phyloP scores from a whole-genome alignment of 352 stramenopile genomes.

The Aphanomyces euteiches region DNA sequence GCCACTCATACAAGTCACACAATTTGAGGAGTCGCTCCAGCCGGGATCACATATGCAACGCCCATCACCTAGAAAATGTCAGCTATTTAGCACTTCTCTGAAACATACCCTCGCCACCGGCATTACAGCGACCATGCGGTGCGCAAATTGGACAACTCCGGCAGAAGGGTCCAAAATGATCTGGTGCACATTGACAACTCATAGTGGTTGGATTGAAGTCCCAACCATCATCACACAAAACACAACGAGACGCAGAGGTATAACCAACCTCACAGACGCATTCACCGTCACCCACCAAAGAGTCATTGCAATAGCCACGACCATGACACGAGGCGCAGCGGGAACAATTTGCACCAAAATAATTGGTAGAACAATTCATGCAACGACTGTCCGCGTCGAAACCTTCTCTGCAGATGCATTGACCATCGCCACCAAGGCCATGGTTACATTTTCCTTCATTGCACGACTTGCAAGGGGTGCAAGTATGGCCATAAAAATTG shows the following conservation, averaged over 20 bases:
- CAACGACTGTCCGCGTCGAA: constrained; percentile 71
- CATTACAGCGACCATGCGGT: constrained; percentile 79
- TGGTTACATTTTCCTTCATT: constrained; percentile 78
- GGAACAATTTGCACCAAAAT: constrained; percentile 74
- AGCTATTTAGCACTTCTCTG: background rate
- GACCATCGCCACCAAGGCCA: constrained; percentile 63
- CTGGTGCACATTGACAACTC: constrained; percentile 76
- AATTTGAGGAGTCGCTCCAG: constrained; percentile 86
- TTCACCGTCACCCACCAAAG: constrained; percentile 51
- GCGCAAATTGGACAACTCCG: constrained; percentile 81
- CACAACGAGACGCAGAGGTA: constrained; percentile 63
- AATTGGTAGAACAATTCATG: constrained; percentile 63
- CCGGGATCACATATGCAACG: constrained; percentile 80
- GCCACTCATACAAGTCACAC: constrained; percentile 78
- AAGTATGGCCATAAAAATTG: constrained; percentile 71
- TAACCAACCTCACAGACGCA: constrained; percentile 86
- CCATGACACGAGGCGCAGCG: constrained; percentile 79
- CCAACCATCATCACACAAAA: constrained; percentile 78
- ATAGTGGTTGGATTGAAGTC: constrained; percentile 86
- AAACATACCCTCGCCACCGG: constrained; percentile 49
- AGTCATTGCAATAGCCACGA: constrained; percentile 77
- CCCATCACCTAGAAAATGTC: constrained; percentile 43
- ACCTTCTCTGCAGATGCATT: constrained; percentile 75
- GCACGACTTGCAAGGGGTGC: constrained; percentile 72
- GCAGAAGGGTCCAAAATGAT: constrained; percentile 76